A percentile compares a stretch with the other conserved stretches of the same genome.
Conservation (phyloP, 2,329 filamentous ascomycete species). For the Calycina herbarum region DNA sequence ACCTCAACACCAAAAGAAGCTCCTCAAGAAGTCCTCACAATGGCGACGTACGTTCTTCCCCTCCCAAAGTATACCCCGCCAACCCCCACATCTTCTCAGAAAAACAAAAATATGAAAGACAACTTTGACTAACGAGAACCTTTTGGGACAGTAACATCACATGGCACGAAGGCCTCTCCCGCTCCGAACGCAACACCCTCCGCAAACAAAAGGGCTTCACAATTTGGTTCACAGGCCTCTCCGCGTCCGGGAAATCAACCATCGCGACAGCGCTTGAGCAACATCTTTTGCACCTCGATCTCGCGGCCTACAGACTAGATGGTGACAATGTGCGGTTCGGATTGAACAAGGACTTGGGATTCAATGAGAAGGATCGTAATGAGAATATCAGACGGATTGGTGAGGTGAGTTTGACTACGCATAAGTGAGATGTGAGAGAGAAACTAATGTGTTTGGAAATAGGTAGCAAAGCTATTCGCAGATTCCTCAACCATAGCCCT, state of each 20-base stretch:
- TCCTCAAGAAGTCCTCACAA: conserved; percentile 11
- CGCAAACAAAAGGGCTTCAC: conserved; percentile 89
- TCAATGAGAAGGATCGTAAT: conserved; percentile 87
- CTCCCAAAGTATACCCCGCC: conserved; percentile 28
- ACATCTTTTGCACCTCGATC: conserved; percentile 82
- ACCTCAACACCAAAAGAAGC: neutral
- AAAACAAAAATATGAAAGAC: neutral
- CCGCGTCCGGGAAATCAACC: conserved; percentile 94
- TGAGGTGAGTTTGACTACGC: conserved; percentile 52
- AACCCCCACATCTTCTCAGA: conserved; percentile 25
- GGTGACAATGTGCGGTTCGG: conserved; percentile 99
- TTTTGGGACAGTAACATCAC: conserved; percentile 71
- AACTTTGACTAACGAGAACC: conserved; percentile 4
- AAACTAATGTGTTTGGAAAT: neutral
- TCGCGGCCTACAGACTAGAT: conserved; percentile 89
- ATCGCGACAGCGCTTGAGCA: conserved; percentile 96
- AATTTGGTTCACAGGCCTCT: conserved; percentile 97
- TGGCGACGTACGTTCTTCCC: conserved; percentile 17
- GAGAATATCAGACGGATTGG: conserved; percentile 98
- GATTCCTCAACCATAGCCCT: conserved; percentile 85
- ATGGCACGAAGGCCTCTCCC: conserved; percentile 78
- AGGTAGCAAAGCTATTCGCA: conserved; percentile 94
- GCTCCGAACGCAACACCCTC: conserved; percentile 69
- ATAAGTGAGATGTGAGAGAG: neutral
- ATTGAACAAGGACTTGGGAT: conserved; percentile 95